phyloP scores from a whole-genome alignment of 768 basidiomycete species.

The Collybia sordida region DNA sequence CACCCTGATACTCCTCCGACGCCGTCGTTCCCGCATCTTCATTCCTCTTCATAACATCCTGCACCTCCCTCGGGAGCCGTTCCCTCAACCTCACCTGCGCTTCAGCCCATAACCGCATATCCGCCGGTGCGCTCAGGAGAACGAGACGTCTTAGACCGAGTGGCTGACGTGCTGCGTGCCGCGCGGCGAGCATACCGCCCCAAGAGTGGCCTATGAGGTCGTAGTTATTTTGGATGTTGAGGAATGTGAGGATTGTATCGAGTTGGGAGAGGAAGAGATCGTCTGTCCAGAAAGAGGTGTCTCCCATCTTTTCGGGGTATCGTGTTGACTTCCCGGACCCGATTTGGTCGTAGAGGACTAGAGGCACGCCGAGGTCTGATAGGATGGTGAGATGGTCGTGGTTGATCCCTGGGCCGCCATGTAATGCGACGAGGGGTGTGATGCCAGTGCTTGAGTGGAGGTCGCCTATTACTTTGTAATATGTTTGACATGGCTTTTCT shows the following conservation, averaged over 20 bases:
- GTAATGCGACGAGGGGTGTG: slow-evolving; percentile 48
- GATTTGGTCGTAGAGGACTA: slow-evolving; percentile 58
- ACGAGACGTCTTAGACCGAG: slow-evolving; percentile 45
- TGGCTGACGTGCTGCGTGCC: slow-evolving; percentile 36
- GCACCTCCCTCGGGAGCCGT: slow-evolving; percentile 39
- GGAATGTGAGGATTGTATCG: slow-evolving; percentile 38
- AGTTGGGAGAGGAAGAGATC: slow-evolving; percentile 54
- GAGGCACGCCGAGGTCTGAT: background rate
- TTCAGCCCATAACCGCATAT: slow-evolving; percentile 38
- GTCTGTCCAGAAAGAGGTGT: slow-evolving; percentile 46
- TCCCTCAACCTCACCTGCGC: slow-evolving; percentile 26
- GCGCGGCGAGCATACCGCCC: slow-evolving; percentile 50
- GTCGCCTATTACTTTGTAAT: slow-evolving; percentile 51
- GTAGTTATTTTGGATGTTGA: slow-evolving; percentile 43
- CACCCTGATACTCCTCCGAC: slow-evolving; percentile 43
- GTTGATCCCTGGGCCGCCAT: slow-evolving; percentile 54
- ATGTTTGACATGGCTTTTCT: slow-evolving; percentile 34
- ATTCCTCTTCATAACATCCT: slow-evolving; percentile 39
- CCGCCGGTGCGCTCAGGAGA: slow-evolving; percentile 44
- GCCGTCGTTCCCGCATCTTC: slow-evolving; percentile 44
- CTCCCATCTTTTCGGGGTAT: slow-evolving; percentile 42
- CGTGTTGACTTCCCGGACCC: slow-evolving; percentile 59
- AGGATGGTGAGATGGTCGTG: slow-evolving; percentile 18
- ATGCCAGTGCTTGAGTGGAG: slow-evolving; percentile 29
- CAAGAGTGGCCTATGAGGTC: slow-evolving; percentile 52